These are phyloP conservation scores for Chiua sp. DNA, from an alignment of 1,284 basidiomycete genomes.

Conservation along the genomic window DNA sequence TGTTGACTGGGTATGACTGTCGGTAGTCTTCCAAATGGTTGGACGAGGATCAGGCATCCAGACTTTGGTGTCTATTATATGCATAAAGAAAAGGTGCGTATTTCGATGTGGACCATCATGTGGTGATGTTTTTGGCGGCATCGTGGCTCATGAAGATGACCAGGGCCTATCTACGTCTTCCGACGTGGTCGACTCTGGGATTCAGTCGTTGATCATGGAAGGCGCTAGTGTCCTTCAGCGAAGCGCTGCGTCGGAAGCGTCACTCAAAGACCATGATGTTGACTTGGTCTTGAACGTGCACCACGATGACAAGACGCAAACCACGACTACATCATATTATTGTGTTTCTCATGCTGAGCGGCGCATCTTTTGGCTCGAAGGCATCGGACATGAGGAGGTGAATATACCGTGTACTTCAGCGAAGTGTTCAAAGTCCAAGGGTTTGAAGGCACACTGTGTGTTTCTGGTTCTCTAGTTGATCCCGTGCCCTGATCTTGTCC, in stretches of 20 bases:
- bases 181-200: constrained; percentile 16
- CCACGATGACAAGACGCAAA: background rate
- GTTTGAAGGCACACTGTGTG: constrained; percentile 29
- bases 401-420: constrained; percentile 27
- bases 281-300: constrained; percentile 25
- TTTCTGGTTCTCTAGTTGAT: background rate
- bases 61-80: no score
- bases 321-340: constrained; percentile 23
- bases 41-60: no score
- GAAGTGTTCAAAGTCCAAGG: constrained; percentile 12
- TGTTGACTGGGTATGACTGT: no score
- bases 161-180: constrained; percentile 29
- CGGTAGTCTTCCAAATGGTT: no score
- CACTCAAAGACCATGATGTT: constrained; percentile 16
- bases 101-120: no score
- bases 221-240: constrained; percentile 11
- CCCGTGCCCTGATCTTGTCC: constrained; percentile 4
- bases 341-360: constrained; percentile 35
- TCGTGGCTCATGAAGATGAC: background rate
- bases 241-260: constrained; percentile 6
- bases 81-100: no score
- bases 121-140: background rate
- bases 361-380: constrained; percentile 36
- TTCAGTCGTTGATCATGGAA: constrained; percentile 13
- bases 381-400: constrained; percentile 19